Evolutionary conservation across 2,329 filamentous ascomycete species (phyloP), one percentile per base, ranked within the genome.

Genomic region (Macroventuria anomochaeta): DNA sequence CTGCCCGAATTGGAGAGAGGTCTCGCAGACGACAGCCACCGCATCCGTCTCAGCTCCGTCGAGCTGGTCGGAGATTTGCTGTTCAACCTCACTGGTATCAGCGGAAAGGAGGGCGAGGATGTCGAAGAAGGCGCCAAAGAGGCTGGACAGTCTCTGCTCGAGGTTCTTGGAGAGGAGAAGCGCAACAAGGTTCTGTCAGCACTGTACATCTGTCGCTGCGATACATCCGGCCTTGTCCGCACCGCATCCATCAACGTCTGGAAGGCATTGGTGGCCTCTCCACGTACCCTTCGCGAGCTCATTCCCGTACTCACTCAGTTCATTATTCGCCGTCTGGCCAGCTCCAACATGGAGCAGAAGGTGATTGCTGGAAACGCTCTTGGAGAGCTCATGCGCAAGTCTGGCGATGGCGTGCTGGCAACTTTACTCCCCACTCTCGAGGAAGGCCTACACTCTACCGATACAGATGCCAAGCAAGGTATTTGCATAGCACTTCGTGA

Each of bases 271-370:
- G 95, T 99, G 39, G 90, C 93, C 53, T 93, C 89, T 55, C 95
- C 95, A 26, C 88, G 88, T 63, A 97, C 90, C 12, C 86, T 99
- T 68, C 96, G 96, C 79, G 95, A 99, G 72, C 85, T 99, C 68
- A 89, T 97, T 39, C 93, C 95, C 37, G 97, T 92, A 1, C 87
- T 99, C 56, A 96, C 92, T 5, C 93, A 97, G 73, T 86, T 99
- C 59, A 89, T 99, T 65, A 97, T 99, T 72, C 87, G 91, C 55
- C 90, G 95, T 41, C 84, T 99, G 64, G 95, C 92, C 58, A 97
- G 93, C 74, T 89, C 93, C 38, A 97, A 97, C 71, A 93, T 96
- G 88, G 95, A 99, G 75, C 95, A 99, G 76, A 97, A 97, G 80
- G 89, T 96, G 65, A 99, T 99, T 80, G 95, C 96, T 62, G 93